Percentiles rank a stretch among this genome's conserved stretches.
Evolutionary conservation across 2,329 filamentous ascomycete species (phyloP).

Genomic region (Diaporthe ampelina): DNA sequence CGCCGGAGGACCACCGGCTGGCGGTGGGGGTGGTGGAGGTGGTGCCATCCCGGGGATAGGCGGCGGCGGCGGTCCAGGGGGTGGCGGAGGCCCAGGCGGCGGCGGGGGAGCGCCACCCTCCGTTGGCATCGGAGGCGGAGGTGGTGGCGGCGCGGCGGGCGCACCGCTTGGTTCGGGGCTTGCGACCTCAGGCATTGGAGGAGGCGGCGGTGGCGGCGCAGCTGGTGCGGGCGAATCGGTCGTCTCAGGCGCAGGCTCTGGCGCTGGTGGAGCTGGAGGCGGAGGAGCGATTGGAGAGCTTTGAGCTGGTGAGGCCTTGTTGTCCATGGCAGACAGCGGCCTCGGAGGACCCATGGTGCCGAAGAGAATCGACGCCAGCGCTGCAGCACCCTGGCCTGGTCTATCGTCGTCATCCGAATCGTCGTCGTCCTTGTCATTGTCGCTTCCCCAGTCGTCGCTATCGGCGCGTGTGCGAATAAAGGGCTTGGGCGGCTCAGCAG

Average conservation of each 20-base stretch:
- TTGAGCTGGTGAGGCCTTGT: constrained; percentile 64
- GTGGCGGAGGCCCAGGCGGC: constrained; percentile 52
- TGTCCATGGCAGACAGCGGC: constrained; percentile 85
- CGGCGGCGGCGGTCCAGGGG: constrained; percentile 51
- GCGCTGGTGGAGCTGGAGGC: constrained; percentile 54
- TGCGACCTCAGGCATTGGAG: constrained; percentile 44
- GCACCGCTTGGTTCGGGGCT: constrained; percentile 49
- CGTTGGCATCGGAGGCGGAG: constrained; percentile 55
- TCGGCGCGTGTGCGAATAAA: constrained; percentile 67
- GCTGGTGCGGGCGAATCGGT: constrained; percentile 48
- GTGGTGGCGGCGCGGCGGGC: constrained; percentile 48
- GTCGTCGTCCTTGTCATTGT: constrained; percentile 65
- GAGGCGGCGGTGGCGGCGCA: constrained; percentile 59
- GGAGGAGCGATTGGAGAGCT: constrained; percentile 57
- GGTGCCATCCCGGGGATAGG: constrained; percentile 56
- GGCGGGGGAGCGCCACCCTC: constrained; percentile 53
- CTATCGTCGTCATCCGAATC: constrained; percentile 81
- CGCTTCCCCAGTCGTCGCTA: constrained; percentile 88
- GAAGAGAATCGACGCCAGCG: constrained; percentile 94
- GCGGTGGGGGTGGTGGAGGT: constrained; percentile 53
- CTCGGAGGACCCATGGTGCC: constrained; percentile 96
- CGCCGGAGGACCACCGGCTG: constrained; percentile 51
- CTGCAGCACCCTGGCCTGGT: constrained; percentile 86
- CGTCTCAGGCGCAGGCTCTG: constrained; percentile 47
- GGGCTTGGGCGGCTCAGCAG: constrained; percentile 62